phyloP scores from a whole-genome alignment of 1,284 basidiomycete species.

The Phylloboletellus chloephorus region DNA sequence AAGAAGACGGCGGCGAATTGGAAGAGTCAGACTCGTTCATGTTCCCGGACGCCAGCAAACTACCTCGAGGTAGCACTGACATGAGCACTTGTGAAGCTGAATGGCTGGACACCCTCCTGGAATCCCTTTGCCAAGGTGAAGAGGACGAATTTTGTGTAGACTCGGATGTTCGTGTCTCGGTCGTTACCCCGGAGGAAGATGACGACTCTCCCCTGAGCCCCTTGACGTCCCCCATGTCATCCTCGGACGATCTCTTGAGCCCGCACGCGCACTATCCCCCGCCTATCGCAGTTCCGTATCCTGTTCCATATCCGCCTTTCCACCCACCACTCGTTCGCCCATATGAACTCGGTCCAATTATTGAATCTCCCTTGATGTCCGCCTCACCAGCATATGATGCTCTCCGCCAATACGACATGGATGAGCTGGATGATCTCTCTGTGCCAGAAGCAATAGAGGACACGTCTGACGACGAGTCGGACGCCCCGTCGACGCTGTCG shows the following conservation, averaged over 20 bases:
- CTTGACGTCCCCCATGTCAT: slow-evolving; percentile 60
- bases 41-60: slow-evolving; percentile 67
- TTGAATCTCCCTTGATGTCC: slow-evolving; percentile 40
- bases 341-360: slow-evolving; percentile 37
- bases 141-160: slow-evolving; percentile 49
- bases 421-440: slow-evolving; percentile 59
- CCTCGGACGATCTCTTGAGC: slow-evolving; percentile 61
- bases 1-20: slow-evolving; percentile 34
- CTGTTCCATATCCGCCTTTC: slow-evolving; percentile 62
- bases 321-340: slow-evolving; percentile 49
- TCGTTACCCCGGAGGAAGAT: slow-evolving; percentile 47
- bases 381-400: slow-evolving; percentile 45
- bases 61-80: slow-evolving; percentile 35
- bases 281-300: slow-evolving; percentile 49
- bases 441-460: slow-evolving; percentile 78
- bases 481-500: slow-evolving; percentile 59
- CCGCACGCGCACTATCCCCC: slow-evolving; percentile 45
- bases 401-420: slow-evolving; percentile 54
- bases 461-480: slow-evolving; percentile 76
- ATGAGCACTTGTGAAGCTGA: slow-evolving; percentile 56
- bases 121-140: slow-evolving; percentile 61
- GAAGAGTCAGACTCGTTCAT: slow-evolving; percentile 61
- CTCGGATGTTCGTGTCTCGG: slow-evolving; percentile 38
- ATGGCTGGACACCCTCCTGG: slow-evolving; percentile 74
- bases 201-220: slow-evolving; percentile 52